Percentiles rank a stretch among this genome's conserved stretches.
Conservation (phyloP, 2,329 filamentous ascomycete genomes). For the Paraconiothyrium sp. region DNA sequence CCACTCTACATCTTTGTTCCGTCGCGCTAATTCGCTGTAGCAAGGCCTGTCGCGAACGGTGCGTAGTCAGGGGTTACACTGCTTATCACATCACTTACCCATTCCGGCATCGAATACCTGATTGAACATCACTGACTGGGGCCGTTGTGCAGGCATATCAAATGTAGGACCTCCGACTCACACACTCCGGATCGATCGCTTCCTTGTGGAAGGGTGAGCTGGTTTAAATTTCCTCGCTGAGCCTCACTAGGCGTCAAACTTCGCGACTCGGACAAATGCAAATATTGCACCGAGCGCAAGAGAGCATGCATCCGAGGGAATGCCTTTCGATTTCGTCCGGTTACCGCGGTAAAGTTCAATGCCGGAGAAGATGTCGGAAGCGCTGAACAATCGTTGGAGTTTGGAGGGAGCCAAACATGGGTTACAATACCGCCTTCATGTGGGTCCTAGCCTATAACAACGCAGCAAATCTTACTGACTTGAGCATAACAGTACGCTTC, state of each 20-base stretch:
- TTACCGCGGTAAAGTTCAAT: conserved; percentile 44
- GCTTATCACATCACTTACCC: neutral
- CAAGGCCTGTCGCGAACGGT: conserved; percentile 42
- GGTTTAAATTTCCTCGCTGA: conserved; percentile 19
- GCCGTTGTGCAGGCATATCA: conserved; percentile 30
- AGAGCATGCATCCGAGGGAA: conserved; percentile 40
- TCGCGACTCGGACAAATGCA: conserved; percentile 40
- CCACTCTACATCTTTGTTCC: conserved; percentile 13
- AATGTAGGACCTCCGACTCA: conserved; percentile 30
- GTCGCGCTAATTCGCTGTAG: conserved; percentile 29
- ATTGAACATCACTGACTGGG: neutral
- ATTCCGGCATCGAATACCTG: neutral
- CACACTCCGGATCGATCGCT: neutral
- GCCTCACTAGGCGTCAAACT: conserved; percentile 36
- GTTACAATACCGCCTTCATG: conserved; percentile 37
- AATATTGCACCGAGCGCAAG: conserved; percentile 42
- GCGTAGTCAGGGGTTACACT: neutral
- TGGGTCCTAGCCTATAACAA: conserved; percentile 21
- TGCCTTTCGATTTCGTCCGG: conserved; percentile 42
- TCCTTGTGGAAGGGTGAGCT: conserved; percentile 2
- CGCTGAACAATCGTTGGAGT: conserved; percentile 40
- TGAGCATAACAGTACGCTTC: conserved; percentile 34
- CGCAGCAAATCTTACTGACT: conserved; percentile 1
- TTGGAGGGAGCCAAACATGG: conserved; percentile 37
- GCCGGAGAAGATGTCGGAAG: conserved; percentile 43